Evolutionary conservation across 2,329 filamentous ascomycete genomes (phyloP).

Genomic region (Clonostachys solani): DNA sequence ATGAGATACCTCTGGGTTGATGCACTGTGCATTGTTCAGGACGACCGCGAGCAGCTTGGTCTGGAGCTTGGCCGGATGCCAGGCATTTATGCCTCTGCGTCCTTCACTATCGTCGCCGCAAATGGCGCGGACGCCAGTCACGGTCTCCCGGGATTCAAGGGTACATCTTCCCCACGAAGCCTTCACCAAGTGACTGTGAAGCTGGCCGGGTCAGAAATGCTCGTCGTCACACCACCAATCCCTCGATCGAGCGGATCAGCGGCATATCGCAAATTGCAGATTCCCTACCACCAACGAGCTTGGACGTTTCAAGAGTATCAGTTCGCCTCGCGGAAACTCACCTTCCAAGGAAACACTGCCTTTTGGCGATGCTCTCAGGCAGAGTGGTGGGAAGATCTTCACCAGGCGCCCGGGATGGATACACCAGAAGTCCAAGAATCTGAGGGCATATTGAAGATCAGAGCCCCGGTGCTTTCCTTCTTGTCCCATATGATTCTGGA

Average conservation of each 20-base stretch:
- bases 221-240: too few species aligned
- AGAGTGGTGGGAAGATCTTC: too few species aligned
- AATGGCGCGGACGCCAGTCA: slow-evolving; percentile 29
- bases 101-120: slow-evolving; percentile 38
- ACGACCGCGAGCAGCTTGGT: slow-evolving; percentile 30
- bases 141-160: slow-evolving; percentile 21
- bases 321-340: too few species aligned
- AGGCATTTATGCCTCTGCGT: slow-evolving; percentile 36
- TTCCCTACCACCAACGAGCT: too few species aligned
- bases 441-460: slow-evolving; percentile 37
- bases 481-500: slow-evolving; percentile 35
- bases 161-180: slow-evolving; percentile 7
- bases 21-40: slow-evolving; percentile 37
- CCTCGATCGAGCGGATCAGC: too few species aligned
- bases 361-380: too few species aligned
- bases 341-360: too few species aligned
- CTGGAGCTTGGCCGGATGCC: slow-evolving; percentile 38
- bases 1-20: slow-evolving; percentile 42
- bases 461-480: slow-evolving; percentile 26
- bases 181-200: too few species aligned
- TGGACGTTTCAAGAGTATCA: too few species aligned
- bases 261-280: too few species aligned
- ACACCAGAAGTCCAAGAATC: slow-evolving; percentile 24
- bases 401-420: not conserved
- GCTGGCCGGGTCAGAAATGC: too few species aligned